Conservation (phyloP, 306 rosid genomes). For the Urtica urens region DNA sequence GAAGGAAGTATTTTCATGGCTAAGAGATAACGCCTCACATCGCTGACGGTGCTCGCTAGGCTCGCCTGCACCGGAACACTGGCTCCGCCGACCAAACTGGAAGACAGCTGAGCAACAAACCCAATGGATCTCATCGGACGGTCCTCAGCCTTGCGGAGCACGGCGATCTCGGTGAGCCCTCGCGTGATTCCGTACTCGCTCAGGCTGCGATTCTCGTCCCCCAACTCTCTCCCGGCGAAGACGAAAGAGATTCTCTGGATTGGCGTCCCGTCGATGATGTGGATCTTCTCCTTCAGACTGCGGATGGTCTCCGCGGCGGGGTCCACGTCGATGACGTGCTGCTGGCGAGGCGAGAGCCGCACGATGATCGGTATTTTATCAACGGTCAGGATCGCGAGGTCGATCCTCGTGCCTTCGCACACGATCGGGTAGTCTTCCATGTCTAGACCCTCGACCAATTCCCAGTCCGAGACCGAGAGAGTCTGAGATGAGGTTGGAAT, state of each 20-base stretch:
- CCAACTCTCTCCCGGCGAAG: conserved; percentile 44
- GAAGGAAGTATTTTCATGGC: conserved; percentile 41
- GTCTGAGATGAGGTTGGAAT: conserved; percentile 50
- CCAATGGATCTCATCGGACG: conserved; percentile 32
- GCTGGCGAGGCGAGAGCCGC: conserved; percentile 39
- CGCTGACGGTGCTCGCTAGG: conserved; percentile 45
- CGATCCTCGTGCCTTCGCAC: conserved; percentile 58
- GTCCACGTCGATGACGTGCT: conserved; percentile 48
- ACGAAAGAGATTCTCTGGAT: conserved; percentile 54
- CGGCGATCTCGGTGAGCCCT: conserved; percentile 55
- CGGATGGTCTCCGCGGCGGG: conserved; percentile 48
- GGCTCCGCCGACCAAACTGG: conserved; percentile 60
- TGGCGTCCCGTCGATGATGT: conserved; percentile 47
- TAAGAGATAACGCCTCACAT: conserved; percentile 47
- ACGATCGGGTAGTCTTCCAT: conserved; percentile 83
- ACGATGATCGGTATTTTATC: conserved; percentile 41
- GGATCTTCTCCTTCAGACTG: conserved; percentile 72
- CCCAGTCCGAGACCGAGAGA: conserved; percentile 62
- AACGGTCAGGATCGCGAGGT: conserved; percentile 36
- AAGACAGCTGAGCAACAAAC: conserved; percentile 60
- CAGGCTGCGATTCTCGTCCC: conserved; percentile 44
- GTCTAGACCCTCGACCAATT: conserved; percentile 71
- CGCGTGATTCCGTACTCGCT: conserved; percentile 49
- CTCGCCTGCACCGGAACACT: conserved; percentile 68
- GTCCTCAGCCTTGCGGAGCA: conserved; percentile 38